phyloP scores from a whole-genome alignment of 1,139 yeast genomes.

The Wickerhamomyces sp. region DNA sequence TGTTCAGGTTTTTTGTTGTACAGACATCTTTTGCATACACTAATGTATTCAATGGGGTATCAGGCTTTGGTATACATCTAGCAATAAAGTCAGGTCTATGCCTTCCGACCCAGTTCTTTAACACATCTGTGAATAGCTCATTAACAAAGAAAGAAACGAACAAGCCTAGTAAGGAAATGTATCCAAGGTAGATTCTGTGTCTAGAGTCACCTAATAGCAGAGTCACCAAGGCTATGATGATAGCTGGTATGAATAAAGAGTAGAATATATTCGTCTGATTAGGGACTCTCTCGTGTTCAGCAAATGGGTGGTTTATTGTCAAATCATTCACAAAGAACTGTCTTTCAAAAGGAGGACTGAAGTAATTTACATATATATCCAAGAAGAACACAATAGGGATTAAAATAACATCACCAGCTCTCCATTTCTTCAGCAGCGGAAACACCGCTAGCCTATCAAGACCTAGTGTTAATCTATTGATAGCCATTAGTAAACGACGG shows the following conservation, averaged over 20 bases:
- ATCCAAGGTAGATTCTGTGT: constrained; percentile 40
- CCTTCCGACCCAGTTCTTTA: constrained; percentile 72
- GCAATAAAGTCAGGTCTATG: constrained; percentile 76
- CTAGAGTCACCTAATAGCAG: constrained; percentile 34
- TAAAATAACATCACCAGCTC: constrained; percentile 50
- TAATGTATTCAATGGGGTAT: constrained; percentile 41
- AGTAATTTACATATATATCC: constrained; percentile 40
- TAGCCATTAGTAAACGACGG: constrained; percentile 19
- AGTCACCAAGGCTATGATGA: constrained; percentile 32
- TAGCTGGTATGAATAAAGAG: constrained; percentile 39
- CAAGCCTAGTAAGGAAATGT: constrained; percentile 51
- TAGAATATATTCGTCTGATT: constrained; percentile 33
- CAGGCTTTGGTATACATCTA: constrained; percentile 56
- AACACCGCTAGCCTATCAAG: constrained; percentile 32
- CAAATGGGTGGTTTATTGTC: constrained; percentile 68
- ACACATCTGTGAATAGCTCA: constrained; percentile 55
- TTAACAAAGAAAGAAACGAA: constrained; percentile 48
- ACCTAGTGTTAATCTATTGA: constrained; percentile 53
- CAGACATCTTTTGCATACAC: constrained; percentile 60
- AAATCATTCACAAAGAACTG: constrained; percentile 58
- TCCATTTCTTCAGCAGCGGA: constrained; percentile 45
- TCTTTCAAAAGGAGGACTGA: constrained; percentile 59
- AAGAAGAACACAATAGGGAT: constrained; percentile 38
- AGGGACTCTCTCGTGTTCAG: constrained; percentile 58
- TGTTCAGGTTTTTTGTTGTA: constrained; percentile 41